Evolutionary conservation across 371 early-diverging fungal species (phyloP), one percentile per base, ranked within the genome.

Genomic region (Polyrhizophydium stewartii): DNA sequence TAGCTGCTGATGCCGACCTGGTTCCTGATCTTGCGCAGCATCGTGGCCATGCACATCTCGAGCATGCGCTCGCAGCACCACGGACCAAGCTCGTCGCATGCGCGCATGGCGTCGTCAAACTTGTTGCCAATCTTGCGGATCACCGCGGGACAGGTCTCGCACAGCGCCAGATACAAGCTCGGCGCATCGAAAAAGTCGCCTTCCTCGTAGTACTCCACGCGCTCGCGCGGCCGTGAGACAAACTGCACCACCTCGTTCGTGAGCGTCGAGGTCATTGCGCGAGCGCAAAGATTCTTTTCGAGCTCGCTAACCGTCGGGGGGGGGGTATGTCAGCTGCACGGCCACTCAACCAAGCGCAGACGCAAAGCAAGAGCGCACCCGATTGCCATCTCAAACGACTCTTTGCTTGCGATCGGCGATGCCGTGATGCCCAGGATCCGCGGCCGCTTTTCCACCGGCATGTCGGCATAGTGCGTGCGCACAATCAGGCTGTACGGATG

Each of bases 381-480:
- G 21, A 72, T 63, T 2, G 72, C 32, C 12, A 3, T 17, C n/a
- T 33, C 25, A 1, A 66, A 38, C 32, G 46, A 72, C 13, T 81
- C 70, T 52, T 72, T 73, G 1, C 82, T 65, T 45, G 83, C 77
- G 61, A 86, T 73, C 7, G 96, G 93, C 7, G 93, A 94, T 2
- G 97, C 96, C 0, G 97, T 94, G 92, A 97, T 90, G 9, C 94
- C 94, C 71, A 96, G 92, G 0, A 96, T 79, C 62, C 86, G 87
- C 12, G 96, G 96, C 24, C 87, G 70, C 7, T 78, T 67, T 1
- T 69, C 68, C 0, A 58, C 56, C 0, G 76, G 74, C 28, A 79
- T 73, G n/a, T 66, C 62, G 49, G 83, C 77, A 66, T 93, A 94
- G 67, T 90, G 90, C 58, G 90, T 85, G 24, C 82, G 75, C 92